These are phyloP conservation scores for Puccinia horiana DNA, from an alignment of 1,284 basidiomycete genomes.

Conservation along the genomic window DNA sequence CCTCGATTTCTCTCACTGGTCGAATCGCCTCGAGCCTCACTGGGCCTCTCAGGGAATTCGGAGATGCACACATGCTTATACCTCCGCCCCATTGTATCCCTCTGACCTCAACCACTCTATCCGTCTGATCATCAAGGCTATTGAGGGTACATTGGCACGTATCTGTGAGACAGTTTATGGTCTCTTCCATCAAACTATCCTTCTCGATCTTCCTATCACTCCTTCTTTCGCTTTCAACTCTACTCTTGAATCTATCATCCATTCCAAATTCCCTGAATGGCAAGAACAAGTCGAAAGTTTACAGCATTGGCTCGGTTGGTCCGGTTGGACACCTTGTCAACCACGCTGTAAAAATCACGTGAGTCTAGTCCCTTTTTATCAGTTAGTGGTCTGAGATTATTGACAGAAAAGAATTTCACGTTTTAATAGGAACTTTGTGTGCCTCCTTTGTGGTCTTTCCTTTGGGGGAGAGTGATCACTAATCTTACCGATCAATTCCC, in stretches of 20 bases:
- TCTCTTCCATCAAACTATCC: constrained; percentile 1
- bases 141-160: constrained; percentile 15
- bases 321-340: neutral
- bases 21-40: neutral
- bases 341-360: constrained; percentile 13
- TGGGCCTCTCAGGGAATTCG: neutral
- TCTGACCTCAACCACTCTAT: constrained; percentile 5
- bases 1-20: constrained; percentile 16
- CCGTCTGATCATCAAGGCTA: neutral
- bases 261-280: constrained; percentile 10
- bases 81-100: neutral
- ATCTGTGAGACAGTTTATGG: neutral
- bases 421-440: constrained; percentile 1
- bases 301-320: constrained; percentile 38
- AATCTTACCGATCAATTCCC: neutral
- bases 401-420: no score
- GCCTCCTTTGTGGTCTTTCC: neutral
- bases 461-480: neutral
- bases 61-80: constrained; percentile 3
- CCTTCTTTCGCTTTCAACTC: neutral
- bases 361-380: neutral
- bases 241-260: neutral
- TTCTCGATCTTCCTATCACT: neutral
- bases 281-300: neutral
- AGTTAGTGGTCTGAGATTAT: no score